Percentiles rank a stretch among this genome's conserved stretches.
These are phyloP conservation scores for Xylaria sp. DNA, from an alignment of 2,329 filamentous ascomycete species.

Conservation along the genomic window DNA sequence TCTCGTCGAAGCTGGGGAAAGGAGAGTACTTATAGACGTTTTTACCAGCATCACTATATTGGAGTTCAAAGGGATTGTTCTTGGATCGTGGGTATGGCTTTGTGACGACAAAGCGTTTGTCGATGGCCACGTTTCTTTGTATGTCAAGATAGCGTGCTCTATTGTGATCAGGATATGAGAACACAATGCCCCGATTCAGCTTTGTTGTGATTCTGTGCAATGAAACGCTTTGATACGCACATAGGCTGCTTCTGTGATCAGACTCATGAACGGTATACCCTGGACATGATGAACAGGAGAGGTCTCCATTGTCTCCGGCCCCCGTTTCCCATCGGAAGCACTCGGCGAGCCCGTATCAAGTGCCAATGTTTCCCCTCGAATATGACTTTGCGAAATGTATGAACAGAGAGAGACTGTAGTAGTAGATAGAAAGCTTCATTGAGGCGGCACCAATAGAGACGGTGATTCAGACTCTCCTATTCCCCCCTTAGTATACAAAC, in stretches of 20 bases:
- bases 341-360: constrained; percentile 18
- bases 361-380: constrained; percentile 8
- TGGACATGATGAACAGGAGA: constrained; percentile 19
- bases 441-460: too few relatives aligned
- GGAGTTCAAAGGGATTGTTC: not conserved
- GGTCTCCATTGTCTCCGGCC: constrained; percentile 1
- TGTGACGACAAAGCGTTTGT: not conserved
- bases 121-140: not conserved
- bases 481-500: not conserved
- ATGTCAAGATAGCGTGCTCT: not conserved
- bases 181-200: too few relatives aligned
- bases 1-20: not conserved
- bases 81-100: not conserved
- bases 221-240: too few relatives aligned
- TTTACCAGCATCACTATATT: too few relatives aligned
- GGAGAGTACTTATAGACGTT: not conserved
- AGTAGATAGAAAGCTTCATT: too few relatives aligned
- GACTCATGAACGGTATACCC: constrained; percentile 17
- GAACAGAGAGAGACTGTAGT: not conserved
- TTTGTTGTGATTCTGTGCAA: too few relatives aligned
- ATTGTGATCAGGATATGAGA: not conserved
- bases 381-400: constrained; percentile 17
- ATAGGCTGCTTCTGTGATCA: constrained; percentile 3
- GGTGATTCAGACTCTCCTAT: not conserved
- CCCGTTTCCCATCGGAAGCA: constrained; percentile 11